Evolutionary conservation across 2,329 filamentous ascomycete species (phyloP).

Genomic region (Penicillium sp.): DNA sequence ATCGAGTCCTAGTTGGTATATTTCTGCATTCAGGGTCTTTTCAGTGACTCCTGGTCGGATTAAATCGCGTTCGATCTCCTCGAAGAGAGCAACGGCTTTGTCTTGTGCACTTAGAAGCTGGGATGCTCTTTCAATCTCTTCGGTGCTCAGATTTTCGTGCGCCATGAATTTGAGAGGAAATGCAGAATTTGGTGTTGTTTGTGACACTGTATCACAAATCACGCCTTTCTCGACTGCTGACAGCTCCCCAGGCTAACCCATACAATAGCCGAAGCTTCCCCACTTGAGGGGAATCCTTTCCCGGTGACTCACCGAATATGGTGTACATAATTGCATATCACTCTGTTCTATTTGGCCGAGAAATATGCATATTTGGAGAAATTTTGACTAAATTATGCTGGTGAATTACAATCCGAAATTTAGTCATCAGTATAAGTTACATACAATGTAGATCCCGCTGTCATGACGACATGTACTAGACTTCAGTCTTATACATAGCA

Average conservation of each 20-base stretch:
- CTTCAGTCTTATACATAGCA: neutral
- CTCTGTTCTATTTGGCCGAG: neutral
- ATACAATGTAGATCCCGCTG: neutral
- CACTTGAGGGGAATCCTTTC: neutral
- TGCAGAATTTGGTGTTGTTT: neutral
- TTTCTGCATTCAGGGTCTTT: constrained; percentile 50
- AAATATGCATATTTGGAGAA: neutral
- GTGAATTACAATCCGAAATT: neutral
- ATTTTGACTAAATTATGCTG: neutral
- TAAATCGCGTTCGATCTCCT: constrained; percentile 49
- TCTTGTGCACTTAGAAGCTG: constrained; percentile 49
- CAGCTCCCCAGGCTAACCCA: neutral
- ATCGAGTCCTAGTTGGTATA: constrained; percentile 46
- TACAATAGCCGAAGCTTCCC: constrained; percentile 1
- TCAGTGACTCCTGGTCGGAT: constrained; percentile 52
- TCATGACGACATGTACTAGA: neutral
- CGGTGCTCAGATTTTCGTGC: neutral
- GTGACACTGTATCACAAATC: neutral
- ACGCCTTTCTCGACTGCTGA: neutral
- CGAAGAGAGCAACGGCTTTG: constrained; percentile 50
- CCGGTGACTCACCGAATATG: neutral
- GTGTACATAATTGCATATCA: neutral
- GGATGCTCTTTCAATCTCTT: constrained; percentile 32
- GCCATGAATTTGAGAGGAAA: neutral
- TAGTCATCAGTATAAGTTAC: neutral